These are phyloP conservation scores for Cymodocea nodosa DNA, from an alignment of 116 monocot species.

Conservation along the genomic window DNA sequence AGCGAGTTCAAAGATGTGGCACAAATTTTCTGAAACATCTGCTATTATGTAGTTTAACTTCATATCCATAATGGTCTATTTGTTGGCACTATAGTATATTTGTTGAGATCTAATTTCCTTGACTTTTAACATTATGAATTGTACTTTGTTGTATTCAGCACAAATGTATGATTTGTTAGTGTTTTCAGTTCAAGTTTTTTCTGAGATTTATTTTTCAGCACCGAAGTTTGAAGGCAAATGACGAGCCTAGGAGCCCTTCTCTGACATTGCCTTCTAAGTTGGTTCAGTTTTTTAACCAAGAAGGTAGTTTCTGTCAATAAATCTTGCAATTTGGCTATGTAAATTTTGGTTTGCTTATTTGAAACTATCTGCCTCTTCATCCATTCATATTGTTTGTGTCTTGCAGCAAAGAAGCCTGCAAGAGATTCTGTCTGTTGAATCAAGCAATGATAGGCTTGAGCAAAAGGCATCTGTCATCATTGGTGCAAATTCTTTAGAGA, in stretches of 20 bases:
- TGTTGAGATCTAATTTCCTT: neutral
- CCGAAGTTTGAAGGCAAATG: conserved; percentile 22
- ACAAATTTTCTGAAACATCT: neutral
- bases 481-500: conserved; percentile 13
- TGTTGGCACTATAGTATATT: neutral
- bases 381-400: neutral
- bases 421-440: conserved; percentile 41
- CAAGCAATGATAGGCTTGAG: conserved; percentile 28
- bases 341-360: neutral
- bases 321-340: neutral
- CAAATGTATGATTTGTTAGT: neutral
- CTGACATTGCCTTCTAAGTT: conserved; percentile 55
- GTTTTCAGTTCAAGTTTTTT: neutral
- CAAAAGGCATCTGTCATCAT: conserved; percentile 12
- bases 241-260: conserved; percentile 17
- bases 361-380: neutral
- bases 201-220: conserved; percentile 21
- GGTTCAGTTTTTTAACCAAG: conserved; percentile 50
- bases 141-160: neutral
- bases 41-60: neutral
- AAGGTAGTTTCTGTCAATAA: conserved; percentile 14
- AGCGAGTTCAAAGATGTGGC: too few relatives aligned
- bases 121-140: neutral
- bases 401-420: conserved; percentile 36
- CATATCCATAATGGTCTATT: neutral